Percentiles rank a stretch among this genome's conserved stretches.
Evolutionary conservation across 2,329 filamentous ascomycete species (phyloP).

Genomic region (Beauveria scarabaeidicola): DNA sequence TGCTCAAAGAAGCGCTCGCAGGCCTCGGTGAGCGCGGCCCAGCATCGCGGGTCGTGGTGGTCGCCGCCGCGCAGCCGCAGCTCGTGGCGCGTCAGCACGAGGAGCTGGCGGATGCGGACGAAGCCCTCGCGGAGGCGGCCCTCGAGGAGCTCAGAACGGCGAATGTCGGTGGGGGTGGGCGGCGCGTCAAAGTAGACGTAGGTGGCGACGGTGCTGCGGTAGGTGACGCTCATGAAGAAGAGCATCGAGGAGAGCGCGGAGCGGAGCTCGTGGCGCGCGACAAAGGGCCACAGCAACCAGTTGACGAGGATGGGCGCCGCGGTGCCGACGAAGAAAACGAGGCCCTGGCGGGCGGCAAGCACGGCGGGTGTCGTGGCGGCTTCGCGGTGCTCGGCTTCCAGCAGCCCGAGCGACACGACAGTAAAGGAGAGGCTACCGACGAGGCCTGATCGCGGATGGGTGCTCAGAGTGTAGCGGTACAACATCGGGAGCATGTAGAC

Average conservation of each 20-base stretch:
- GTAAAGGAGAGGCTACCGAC: conserved; percentile 50
- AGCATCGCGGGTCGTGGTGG: conserved; percentile 48
- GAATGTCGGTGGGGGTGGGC: conserved; percentile 42
- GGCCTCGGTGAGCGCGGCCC: conserved; percentile 45
- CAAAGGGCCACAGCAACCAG: conserved; percentile 54
- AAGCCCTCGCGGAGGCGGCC: conserved; percentile 52
- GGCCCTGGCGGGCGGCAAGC: conserved; percentile 38
- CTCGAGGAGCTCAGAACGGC: conserved; percentile 48
- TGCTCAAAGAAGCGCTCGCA: conserved; percentile 53
- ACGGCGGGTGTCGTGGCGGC: conserved; percentile 18
- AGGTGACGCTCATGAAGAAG: conserved; percentile 49
- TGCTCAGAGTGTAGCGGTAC: conserved; percentile 46
- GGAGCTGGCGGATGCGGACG: conserved; percentile 46
- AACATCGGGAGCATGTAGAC: conserved; percentile 54
- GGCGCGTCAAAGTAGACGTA: conserved; percentile 51
- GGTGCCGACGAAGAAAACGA: conserved; percentile 45
- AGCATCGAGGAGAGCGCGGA: conserved; percentile 48
- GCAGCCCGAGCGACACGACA: conserved; percentile 40
- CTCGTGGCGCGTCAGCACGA: conserved; percentile 50
- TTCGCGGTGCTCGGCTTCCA: conserved; percentile 20
- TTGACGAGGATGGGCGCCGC: conserved; percentile 46
- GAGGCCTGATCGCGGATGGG: conserved; percentile 47
- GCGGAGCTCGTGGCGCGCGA: conserved; percentile 50
- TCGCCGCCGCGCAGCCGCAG: conserved; percentile 43
- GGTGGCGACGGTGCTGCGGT: conserved; percentile 44